These are phyloP conservation scores for Scheffersomyces stipitis DNA, from an alignment of 805 yeast genomes.

Conservation along the genomic window DNA sequence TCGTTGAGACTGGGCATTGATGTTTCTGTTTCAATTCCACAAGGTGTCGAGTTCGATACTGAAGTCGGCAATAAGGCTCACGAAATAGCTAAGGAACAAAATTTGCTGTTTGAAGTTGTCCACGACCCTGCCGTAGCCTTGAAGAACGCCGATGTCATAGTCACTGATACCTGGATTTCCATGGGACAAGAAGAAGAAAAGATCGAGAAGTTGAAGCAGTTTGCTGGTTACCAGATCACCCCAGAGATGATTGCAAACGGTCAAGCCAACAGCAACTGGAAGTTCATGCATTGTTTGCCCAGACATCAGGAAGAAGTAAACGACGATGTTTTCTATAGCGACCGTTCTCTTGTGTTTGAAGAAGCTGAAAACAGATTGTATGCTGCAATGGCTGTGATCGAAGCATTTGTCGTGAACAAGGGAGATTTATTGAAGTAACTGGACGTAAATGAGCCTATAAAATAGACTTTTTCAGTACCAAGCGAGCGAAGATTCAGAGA, in stretches of 20 bases:
- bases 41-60: constrained; percentile 61
- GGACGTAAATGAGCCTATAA: too few relatives aligned
- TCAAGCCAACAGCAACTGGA: constrained; percentile 65
- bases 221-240: constrained; percentile 84
- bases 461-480: too few relatives aligned
- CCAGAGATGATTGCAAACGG: constrained; percentile 58
- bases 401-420: constrained; percentile 83
- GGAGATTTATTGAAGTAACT: constrained; percentile 48
- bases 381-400: constrained; percentile 93
- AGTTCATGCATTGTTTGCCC: constrained; percentile 97
- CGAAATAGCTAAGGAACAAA: constrained; percentile 48
- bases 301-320: constrained; percentile 92
- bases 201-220: constrained; percentile 68
- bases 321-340: constrained; percentile 88
- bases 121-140: constrained; percentile 79
- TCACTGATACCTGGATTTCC: constrained; percentile 95
- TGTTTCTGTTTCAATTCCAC: constrained; percentile 83
- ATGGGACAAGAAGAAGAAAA: constrained; percentile 96
- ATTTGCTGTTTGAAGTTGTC: constrained; percentile 49
- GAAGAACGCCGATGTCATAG: constrained; percentile 72
- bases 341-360: constrained; percentile 76
- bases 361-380: constrained; percentile 96
- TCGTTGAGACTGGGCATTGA: constrained; percentile 79
- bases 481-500: too few relatives aligned
- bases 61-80: constrained; percentile 55